Base-by-base conservation (phyloP, 768 basidiomycete species). In the Lepiota venenata region DNA sequence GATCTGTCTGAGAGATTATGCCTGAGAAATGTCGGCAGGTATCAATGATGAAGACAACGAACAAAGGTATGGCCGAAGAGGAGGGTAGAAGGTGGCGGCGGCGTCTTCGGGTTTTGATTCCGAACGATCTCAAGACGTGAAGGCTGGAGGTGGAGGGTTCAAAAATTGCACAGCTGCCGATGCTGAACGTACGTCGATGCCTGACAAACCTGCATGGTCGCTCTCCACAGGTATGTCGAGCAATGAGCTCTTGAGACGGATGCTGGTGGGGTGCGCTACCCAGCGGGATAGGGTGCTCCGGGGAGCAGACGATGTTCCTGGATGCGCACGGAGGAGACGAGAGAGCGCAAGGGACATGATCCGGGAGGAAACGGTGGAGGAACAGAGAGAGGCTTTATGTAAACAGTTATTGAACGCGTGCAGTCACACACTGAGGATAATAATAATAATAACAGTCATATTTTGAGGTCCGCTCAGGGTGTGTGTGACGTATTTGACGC, bases 21-120 rank as follows among this genome's bases (percentile, higher is more conserved):
- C 27, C 11, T 50, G 43, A 43, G 55, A 49, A n/a, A n/a, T 48
- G 38, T 51, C 46, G 56, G 52, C 45, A 12, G 47, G 54, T 46
- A 27, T 22, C 3, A 18, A 29, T 8, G 42, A 47, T 27, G 11
- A 8, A 29, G 40, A 42, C 47, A 66, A 69, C 84, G 72, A 64
- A 88, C 87, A 63, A 96, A 95, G 20, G 84, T 89, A 64, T 83
- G 85, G 0, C 95, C 95, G 63, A 96, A 98, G 6, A 87, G 76
- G 52, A 97, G 79, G 32, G 76, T 76, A 1, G 83, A 79, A 10
- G 85, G 75, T 0, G 84, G 78, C 2, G 93, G 91, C 5, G 81
- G 73, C 6, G 76, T 68, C 58, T 81, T 82, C 0, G 88, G 91
- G 22, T 72, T 77, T 18, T 66, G 16, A 29, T 75, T 85, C 45